Base-by-base conservation (phyloP, 83 land plant genomes). In the Isoetes engelmannii region DNA sequence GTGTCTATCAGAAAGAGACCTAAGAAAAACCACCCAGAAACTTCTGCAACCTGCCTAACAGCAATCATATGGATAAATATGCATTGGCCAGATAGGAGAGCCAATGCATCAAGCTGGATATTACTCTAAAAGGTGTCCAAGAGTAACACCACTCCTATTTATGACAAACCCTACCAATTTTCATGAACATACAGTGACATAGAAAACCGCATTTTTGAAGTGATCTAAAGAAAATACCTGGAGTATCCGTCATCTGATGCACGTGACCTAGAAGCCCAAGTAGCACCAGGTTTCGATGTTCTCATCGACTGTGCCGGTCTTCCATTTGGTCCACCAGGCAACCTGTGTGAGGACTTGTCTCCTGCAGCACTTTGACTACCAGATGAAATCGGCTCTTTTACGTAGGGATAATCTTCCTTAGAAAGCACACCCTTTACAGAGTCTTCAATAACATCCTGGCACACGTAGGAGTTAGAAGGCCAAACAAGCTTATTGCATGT, bases 201-300 rank as follows among this genome's bases (percentile, higher is more conserved):
- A 28, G 37, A 28, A 28, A 28, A 28, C 37, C 37, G 37, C 37
- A 28, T 28, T 28, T n/a, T 2, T 28, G 37, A 28, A 28, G 37
- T 28, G 37, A 28, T 28, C 37, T 28, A 2, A 28, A 28, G 2
- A 59, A 0, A 0, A 28, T 80, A 90, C 95, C 92, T 85, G 67
- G 92, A 82, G 74, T 85, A 80, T 2, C 96, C 92, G 81, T 90
- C 96, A 79, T 87, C 96, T 76, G 96, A 84, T 43, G 65, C 41
- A n/a, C 81, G 84, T 71, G 87, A 77, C 45, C 80, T 84, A 6
- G 74, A 45, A 10, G 92, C 96, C 96, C 92, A 90, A 12, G 92
- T 87, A 49, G 89, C 77, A 47, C 85, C 77, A 18, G 84, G 76
- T 48, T 80, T 85, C 47, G 96, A 85, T 55, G 83, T 82, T 79